Conservation (phyloP, 768 basidiomycete species). For the Boletus rubropictus region DNA sequence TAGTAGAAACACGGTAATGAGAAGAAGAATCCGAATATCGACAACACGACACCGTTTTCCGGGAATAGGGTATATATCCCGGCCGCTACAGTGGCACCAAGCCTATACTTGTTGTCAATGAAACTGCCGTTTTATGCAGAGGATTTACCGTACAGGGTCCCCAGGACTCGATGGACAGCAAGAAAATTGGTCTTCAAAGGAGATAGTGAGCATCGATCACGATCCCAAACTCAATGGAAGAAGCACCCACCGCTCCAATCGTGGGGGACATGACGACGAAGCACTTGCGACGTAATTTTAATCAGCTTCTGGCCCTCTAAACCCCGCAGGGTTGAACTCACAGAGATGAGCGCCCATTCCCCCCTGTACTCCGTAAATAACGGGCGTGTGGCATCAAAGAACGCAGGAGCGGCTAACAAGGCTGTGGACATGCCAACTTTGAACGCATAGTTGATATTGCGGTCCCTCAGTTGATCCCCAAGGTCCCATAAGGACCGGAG, state of each 20-base stretch:
- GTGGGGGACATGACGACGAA: conserved; percentile 91
- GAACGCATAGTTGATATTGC: conserved; percentile 80
- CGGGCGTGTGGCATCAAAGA: conserved; percentile 72
- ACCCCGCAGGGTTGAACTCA: conserved; percentile 33
- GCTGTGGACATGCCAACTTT: conserved; percentile 83
- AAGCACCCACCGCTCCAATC: conserved; percentile 65
- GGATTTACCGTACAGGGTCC: conserved; percentile 62
- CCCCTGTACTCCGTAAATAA: conserved; percentile 79
- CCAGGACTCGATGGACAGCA: conserved; percentile 74
- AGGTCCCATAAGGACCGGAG: conserved; percentile 72
- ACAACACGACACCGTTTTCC: conserved; percentile 65
- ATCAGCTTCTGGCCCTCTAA: conserved; percentile 6
- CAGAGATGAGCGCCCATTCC: conserved; percentile 95
- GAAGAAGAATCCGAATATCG: conserved; percentile 82
- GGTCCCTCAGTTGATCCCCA: conserved; percentile 57
- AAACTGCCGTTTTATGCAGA: background rate
- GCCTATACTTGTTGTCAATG: conserved; percentile 35
- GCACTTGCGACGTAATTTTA: conserved; percentile 41
- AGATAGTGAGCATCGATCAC: conserved; percentile 10
- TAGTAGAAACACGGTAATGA: conserved; percentile 93
- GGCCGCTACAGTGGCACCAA: conserved; percentile 76
- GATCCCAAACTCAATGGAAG: background rate
- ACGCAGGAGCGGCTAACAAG: conserved; percentile 81
- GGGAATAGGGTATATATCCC: conserved; percentile 69
- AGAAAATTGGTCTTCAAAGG: conserved; percentile 73